Evolutionary conservation across 805 yeast species (phyloP), one percentile per base, ranked within the genome.

Genomic region (Metschnikowia shivogae): DNA sequence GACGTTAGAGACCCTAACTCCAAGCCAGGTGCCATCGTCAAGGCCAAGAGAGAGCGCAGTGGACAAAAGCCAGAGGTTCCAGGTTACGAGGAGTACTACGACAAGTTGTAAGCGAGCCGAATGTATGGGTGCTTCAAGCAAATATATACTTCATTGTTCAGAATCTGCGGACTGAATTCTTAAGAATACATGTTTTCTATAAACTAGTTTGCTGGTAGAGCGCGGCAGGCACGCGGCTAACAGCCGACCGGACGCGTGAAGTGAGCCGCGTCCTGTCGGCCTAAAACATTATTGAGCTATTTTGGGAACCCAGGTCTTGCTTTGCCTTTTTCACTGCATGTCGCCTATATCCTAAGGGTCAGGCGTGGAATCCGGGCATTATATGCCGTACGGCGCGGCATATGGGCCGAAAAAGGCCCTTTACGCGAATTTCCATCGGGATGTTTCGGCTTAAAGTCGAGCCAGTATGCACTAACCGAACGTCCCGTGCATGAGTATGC

Each of bases 41-140:
- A 64, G 57, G 77, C 61, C 49, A 73, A 77, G 75, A 88, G 99
- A 81, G 86, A 84, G 83, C 86, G 97, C 78, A 88, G 85, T 73
- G 98, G 98, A 82, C 72, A 88, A 82, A 92, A 92, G 87, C 92
- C 88, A 67, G 84, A 73, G 65, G 97, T 92, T 76, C 98, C 98
- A 79, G 96, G 95, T 74, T 93, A 92, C 87, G 96, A 89, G 81
- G 97, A 93, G 81, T 93, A 89, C 86, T 90, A 90, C 78, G 95
- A 86, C 76, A 86, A 85, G 76, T 84, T 86, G 76, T 86, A 83
- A 63, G 68, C 61, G 45, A 36, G 43, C 44, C 50, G 33, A 45
- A 24, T 34, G 40, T 37, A 37, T 37, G 40, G 34, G 34, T 37
- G 40, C 37, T 42, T 42, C 29, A 34, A 33, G 49, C 42, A 41